Percentiles rank a stretch among this genome's conserved stretches.
These are phyloP conservation scores for Erysimum cheiranthoides DNA, from an alignment of 345 rosid genomes.

Conservation along the genomic window DNA sequence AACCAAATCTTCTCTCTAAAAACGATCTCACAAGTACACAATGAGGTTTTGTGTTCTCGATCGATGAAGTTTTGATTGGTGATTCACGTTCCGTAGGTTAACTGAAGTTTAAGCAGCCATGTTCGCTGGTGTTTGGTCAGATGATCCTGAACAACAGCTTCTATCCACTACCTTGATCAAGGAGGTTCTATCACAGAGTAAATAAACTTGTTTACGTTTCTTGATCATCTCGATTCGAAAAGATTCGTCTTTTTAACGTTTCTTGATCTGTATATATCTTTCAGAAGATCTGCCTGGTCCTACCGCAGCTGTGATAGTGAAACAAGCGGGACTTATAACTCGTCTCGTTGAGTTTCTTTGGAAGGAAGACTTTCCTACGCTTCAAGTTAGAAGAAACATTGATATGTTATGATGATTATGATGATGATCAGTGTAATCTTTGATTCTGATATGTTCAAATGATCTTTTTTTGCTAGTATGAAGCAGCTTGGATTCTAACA, in stretches of 20 bases:
- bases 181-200: no score
- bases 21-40: no score
- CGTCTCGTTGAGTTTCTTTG: conserved; percentile 65
- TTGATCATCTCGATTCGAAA: no score
- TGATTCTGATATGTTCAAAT: background rate
- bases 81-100: no score
- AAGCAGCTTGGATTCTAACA: conserved; percentile 74
- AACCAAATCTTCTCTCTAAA: no score
- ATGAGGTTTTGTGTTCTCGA: no score
- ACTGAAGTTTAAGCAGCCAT: no score
- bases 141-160: no score
- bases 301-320: conserved; percentile 51
- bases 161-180: no score
- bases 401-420: background rate
- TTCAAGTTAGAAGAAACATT: conserved; percentile 52
- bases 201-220: no score
- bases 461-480: conserved; percentile 48
- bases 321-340: conserved; percentile 59
- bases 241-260: background rate
- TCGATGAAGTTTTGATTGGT: no score
- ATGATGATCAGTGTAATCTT: conserved; percentile 6
- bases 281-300: conserved; percentile 58
- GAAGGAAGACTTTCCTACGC: conserved; percentile 62
- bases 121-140: no score
- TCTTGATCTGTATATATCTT: conserved; percentile 9